Percentiles rank a stretch among this genome's conserved stretches.
Evolutionary conservation across 805 yeast genomes (phyloP).

Genomic region (Zygosaccharomyces bisporus): DNA sequence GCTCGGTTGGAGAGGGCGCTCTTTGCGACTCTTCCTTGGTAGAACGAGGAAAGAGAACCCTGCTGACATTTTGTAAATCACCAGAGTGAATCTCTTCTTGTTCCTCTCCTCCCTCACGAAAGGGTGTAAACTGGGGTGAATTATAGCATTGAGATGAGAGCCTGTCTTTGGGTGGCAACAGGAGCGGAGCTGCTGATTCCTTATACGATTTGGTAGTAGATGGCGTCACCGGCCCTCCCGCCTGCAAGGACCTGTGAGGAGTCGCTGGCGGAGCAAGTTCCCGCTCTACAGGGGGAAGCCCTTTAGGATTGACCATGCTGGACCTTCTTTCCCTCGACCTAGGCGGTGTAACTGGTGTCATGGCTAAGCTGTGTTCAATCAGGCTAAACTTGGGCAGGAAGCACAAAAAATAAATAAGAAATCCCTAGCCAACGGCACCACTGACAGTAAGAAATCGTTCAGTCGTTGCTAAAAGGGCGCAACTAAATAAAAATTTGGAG

Average conservation of each 20-base stretch:
- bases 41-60: slow-evolving; percentile 27
- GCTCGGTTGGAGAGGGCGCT: slow-evolving; percentile 6
- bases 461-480: not conserved
- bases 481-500: not conserved
- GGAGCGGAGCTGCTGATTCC: slow-evolving; percentile 12
- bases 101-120: slow-evolving; percentile 15
- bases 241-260: slow-evolving; percentile 11
- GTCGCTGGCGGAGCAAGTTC: slow-evolving; percentile 13
- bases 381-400: not conserved
- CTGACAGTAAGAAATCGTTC: not conserved
- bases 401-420: not conserved
- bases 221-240: slow-evolving; percentile 26
- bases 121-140: slow-evolving; percentile 35
- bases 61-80: slow-evolving; percentile 20
- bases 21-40: slow-evolving; percentile 10
- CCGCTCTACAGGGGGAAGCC: slow-evolving; percentile 4
- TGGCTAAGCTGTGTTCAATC: slow-evolving; percentile 6
- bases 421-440: not conserved
- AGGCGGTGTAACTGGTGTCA: slow-evolving; percentile 37
- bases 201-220: slow-evolving; percentile 21
- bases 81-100: slow-evolving; percentile 8
- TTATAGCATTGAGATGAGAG: slow-evolving; percentile 28
- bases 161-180: slow-evolving; percentile 17
- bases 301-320: not conserved
- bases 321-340: slow-evolving; percentile 22